These are phyloP conservation scores for Penicillium chermesinum DNA, from an alignment of 495 filamentous ascomycete species.

Conservation along the genomic window DNA sequence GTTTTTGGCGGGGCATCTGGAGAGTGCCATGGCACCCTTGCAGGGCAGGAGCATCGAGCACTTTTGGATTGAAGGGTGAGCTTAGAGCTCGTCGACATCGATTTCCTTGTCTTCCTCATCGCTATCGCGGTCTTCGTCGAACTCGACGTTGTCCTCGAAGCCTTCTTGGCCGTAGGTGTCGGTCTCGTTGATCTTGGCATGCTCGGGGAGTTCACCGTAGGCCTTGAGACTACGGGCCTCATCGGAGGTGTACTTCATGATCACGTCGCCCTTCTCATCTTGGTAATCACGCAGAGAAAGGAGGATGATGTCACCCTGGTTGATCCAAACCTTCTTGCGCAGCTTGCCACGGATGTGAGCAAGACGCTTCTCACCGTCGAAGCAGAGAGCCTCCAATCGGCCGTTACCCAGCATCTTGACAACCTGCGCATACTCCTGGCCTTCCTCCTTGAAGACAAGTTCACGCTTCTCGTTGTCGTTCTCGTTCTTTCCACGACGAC, in stretches of 20 bases:
- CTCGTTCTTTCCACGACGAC: constrained; percentile 99
- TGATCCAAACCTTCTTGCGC: constrained; percentile 98
- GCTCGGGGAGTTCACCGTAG: constrained; percentile 95
- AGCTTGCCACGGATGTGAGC: constrained; percentile 73
- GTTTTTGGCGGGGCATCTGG: constrained; percentile 22
- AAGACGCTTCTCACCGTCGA: constrained; percentile 72
- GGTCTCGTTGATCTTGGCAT: constrained; percentile 99
- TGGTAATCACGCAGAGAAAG: constrained; percentile 97
- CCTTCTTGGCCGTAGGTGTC: constrained; percentile 76
- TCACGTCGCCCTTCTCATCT: constrained; percentile 98
- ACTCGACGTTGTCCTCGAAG: constrained; percentile 56
- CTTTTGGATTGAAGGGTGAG: constrained; percentile 19
- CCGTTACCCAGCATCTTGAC: constrained; percentile 99
- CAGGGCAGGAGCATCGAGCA: constrained; percentile 33
- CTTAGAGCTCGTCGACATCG: constrained; percentile 57
- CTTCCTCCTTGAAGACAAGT: constrained; percentile 97
- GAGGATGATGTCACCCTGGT: constrained; percentile 98
- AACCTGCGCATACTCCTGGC: constrained; percentile 98
- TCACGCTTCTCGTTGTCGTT: constrained; percentile 99
- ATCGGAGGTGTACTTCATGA: constrained; percentile 97
- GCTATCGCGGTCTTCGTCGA: constrained; percentile 54
- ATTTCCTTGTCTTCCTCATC: constrained; percentile 55
- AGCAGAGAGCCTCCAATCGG: constrained; percentile 92
- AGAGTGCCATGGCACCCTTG: constrained; percentile 31
- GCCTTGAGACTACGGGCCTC: constrained; percentile 92